Evolutionary conservation across 2,329 filamentous ascomycete genomes (phyloP).

Genomic region (Colletotrichum sp.): DNA sequence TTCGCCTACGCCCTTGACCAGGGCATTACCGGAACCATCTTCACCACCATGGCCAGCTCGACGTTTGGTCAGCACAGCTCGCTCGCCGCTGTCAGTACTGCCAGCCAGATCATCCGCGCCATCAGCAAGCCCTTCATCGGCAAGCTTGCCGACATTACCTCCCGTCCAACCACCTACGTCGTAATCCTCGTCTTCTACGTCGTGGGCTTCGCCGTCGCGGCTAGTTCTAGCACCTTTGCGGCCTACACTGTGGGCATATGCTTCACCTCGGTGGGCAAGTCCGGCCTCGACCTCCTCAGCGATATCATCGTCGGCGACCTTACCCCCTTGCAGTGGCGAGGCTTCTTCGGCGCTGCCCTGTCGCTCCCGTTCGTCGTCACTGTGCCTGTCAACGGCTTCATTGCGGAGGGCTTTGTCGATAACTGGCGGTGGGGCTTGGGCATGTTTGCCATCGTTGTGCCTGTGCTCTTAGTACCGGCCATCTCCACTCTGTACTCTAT

Average conservation of each 20-base stretch:
- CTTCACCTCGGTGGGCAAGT: slow-evolving; percentile 40
- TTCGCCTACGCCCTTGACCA: slow-evolving; percentile 42
- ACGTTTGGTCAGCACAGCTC: slow-evolving; percentile 35
- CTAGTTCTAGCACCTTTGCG: slow-evolving; percentile 32
- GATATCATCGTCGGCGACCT: slow-evolving; percentile 41
- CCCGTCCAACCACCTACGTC: slow-evolving; percentile 41
- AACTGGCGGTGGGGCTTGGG: slow-evolving; percentile 68
- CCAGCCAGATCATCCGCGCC: slow-evolving; percentile 39
- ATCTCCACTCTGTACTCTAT: slow-evolving; percentile 60
- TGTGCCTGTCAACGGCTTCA: slow-evolving; percentile 44
- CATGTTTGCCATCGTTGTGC: slow-evolving; percentile 65
- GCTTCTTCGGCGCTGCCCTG: slow-evolving; percentile 34
- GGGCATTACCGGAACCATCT: slow-evolving; percentile 38
- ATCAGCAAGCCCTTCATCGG: slow-evolving; percentile 43
- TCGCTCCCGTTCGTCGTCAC: slow-evolving; percentile 38
- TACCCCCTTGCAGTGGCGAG: slow-evolving; percentile 39
- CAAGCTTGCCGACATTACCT: slow-evolving; percentile 41
- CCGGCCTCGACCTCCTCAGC: slow-evolving; percentile 38
- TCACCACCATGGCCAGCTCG: slow-evolving; percentile 36
- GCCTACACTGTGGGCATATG: slow-evolving; percentile 38
- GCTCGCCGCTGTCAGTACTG: slow-evolving; percentile 34
- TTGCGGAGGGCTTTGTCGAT: slow-evolving; percentile 40
- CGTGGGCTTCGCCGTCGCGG: slow-evolving; percentile 36
- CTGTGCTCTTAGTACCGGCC: slow-evolving; percentile 60
- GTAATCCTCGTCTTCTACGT: slow-evolving; percentile 42